Base-by-base conservation (phyloP, 345 rosid genomes). In the Physaria fendleri region DNA sequence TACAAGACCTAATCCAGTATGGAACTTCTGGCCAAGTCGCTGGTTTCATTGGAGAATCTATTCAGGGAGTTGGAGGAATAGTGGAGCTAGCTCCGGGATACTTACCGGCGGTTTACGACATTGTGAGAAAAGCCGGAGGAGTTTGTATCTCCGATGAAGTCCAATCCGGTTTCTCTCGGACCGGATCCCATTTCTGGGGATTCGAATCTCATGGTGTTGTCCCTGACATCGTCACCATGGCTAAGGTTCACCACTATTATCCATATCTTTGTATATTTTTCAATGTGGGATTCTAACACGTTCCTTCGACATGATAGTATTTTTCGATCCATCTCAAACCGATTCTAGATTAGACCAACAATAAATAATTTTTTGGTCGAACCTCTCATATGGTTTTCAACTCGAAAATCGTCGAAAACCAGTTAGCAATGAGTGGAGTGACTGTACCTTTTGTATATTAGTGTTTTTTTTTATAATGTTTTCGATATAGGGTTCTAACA, bases 31-130 rank as follows among this genome's bases (percentile, higher is more conserved):
- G 98, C 25, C 79, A 66, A 23, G 78, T 86, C 59, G 98, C 88
- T 38, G 98, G 79, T 60, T 92, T 92, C 69, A 65, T 88, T 21
- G 81, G 79, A 27, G 98, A 92, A 82, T 79, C 96, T 37, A 81
- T 92, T 65, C 96, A 88, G 98, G 98, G 98, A 37, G 96, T 88
- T 11, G 98, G 96, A 59, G 98, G 98, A 64, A 82, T 88, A 20
- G 33, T 92, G 56, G 98, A 92, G 74, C 59, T 85, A 53, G 98
- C 98, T 21, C 93, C 90, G 0, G 90, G 89, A 24, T 88, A 92
- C 77, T 76, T 92, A 84, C 82, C 90, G 34, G 76, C 78, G 54
- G 98, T 22, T 4, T 88, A 84, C 62, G 68, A 67, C 59, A 72
- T 45, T 46, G 75, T 92, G 41, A 88, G 62, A 58, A 75, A 76